Evolutionary conservation across 2,329 filamentous ascomycete genomes (phyloP), one percentile per base, ranked within the genome.

Genomic region (Balansia obtecta): DNA sequence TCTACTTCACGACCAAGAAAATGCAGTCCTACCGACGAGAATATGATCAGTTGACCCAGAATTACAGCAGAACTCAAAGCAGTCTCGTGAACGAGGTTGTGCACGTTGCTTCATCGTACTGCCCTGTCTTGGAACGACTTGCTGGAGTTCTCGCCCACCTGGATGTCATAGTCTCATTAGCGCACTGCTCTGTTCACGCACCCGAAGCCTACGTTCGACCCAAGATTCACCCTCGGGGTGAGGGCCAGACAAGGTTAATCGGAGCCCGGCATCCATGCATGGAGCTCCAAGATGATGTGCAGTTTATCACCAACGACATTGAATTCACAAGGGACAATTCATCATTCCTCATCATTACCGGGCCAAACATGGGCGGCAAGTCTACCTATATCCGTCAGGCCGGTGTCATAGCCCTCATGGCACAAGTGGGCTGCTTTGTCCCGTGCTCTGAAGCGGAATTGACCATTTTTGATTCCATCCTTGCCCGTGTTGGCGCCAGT

Each of bases 341-440:
- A 0, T 89, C 91, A 3, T 97, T 98, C 68, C 76, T 96, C 39
- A 91, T 96, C 70, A 96, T 97, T 64, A 97, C 91, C 0, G 93
- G 93, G 0, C 93, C 93, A 47, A 98, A 98, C 68, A 98, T 98
- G 93, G 94, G 93, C 58, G 93, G 93, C 59, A 98, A 98, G 71
- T 95, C 88, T 9, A 98, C 91, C 0, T 98, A 96, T 65, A 98
- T 98, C 62, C 86, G 94, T 16, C 93, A 97, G 65, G 94, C 95
- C 20, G 93, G 91, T 33, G 93, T 96, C 49, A 93, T 98, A 53
- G 91, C 93, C 1, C 77, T 98, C 37, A 95, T 98, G 89, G 93
- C 93, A 0, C 93, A 98, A 65, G 82, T 95, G 18, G 93, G 93
- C 50, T 95, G 89, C 67, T 98, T 97, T 61, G 94, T 98, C 0